These are phyloP conservation scores for Fusarium sp. DNA, from an alignment of 2,329 filamentous ascomycete genomes.

Conservation along the genomic window DNA sequence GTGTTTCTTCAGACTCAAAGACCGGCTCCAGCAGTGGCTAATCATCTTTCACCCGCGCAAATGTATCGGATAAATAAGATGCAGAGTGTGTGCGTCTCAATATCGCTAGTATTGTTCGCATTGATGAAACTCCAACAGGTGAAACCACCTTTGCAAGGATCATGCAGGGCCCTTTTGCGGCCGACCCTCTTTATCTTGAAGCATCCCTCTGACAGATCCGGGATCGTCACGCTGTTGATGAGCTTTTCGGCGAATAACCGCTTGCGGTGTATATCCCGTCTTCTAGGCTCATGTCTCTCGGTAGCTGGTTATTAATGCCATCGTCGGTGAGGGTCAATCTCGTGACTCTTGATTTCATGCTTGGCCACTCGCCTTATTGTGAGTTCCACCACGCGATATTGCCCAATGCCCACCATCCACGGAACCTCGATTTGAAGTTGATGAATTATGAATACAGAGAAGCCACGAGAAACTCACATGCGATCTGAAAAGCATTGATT, in stretches of 20 bases:
- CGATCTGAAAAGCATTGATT: background rate
- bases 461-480: background rate
- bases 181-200: slow-evolving; percentile 7
- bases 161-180: background rate
- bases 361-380: background rate
- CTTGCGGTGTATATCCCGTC: background rate
- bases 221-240: background rate
- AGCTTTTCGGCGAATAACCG: background rate
- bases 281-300: background rate
- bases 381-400: background rate
- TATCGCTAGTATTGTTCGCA: background rate
- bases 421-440: background rate
- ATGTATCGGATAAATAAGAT: background rate
- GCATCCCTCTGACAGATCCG: slow-evolving; percentile 3
- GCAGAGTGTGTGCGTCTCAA: background rate
- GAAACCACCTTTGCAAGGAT: slow-evolving; percentile 16
- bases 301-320: background rate
- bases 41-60: background rate
- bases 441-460: background rate
- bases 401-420: background rate
- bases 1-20: background rate
- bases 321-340: background rate
- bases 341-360: background rate
- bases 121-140: slow-evolving; percentile 6
- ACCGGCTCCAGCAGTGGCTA: background rate